A percentile compares a stretch with the other conserved stretches of the same genome.
Evolutionary conservation across 2,329 filamentous ascomycete genomes (phyloP).

Genomic region (Penicillium fuscoglaucum): DNA sequence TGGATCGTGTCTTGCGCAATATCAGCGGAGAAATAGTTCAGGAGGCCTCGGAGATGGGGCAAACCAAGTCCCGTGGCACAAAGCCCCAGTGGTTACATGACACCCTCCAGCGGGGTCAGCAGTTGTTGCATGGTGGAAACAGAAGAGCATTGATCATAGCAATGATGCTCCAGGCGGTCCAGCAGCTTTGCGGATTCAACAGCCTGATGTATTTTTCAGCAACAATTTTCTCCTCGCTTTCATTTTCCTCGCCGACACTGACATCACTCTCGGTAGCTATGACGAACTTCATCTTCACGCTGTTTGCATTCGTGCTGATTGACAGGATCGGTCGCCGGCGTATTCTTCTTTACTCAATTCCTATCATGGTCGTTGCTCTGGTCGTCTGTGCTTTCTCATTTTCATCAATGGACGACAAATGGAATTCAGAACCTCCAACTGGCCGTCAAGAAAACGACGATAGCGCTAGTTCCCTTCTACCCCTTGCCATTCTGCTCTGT

Average conservation of each 20-base stretch:
- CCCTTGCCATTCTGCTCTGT: constrained; percentile 65
- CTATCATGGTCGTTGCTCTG: constrained; percentile 77
- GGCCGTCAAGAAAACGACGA: constrained; percentile 26
- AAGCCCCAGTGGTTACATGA: constrained; percentile 29
- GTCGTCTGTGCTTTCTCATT: constrained; percentile 72
- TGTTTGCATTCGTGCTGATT: constrained; percentile 73
- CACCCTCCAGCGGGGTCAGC: constrained; percentile 28
- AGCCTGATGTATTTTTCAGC: constrained; percentile 90
- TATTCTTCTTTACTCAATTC: constrained; percentile 79
- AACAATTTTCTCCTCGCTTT: constrained; percentile 75
- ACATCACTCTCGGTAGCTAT: constrained; percentile 77
- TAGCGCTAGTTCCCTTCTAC: constrained; percentile 29
- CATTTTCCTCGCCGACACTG: constrained; percentile 75
- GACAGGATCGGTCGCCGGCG: constrained; percentile 76
- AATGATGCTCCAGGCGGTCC: constrained; percentile 80
- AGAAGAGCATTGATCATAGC: constrained; percentile 76
- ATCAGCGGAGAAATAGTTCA: constrained; percentile 76
- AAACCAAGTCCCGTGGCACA: constrained; percentile 20
- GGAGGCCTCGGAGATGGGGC: constrained; percentile 55
- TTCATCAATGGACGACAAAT: constrained; percentile 57
- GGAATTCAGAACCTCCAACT: constrained; percentile 16
- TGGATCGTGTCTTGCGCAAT: constrained; percentile 62
- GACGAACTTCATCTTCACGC: constrained; percentile 79
- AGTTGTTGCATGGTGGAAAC: constrained; percentile 50
- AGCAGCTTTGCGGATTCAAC: constrained; percentile 89